Evolutionary conservation across 805 yeast genomes (phyloP), one percentile per base, ranked within the genome.

Genomic region (Candida corydali): DNA sequence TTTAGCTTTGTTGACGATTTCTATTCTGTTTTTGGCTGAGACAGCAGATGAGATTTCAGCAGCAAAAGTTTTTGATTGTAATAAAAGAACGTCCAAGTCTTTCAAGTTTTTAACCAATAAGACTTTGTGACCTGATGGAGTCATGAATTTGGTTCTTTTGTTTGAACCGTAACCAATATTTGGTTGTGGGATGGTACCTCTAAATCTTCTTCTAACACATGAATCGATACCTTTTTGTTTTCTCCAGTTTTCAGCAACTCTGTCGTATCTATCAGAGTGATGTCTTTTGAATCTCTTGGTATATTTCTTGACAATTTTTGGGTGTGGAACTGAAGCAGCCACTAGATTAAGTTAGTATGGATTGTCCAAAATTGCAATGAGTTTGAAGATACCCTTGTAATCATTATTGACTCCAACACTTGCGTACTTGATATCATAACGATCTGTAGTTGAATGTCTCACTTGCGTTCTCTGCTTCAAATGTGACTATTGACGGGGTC

Each of bases 221-320:
- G 98, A 89, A 81, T 93, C 99, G 70, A 93, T 93, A 93, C 99
- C 99, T 86, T 93, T 93, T 78, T 94, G 99, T 80, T 93, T 91
- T 87, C 99, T 93, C 98, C 98, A 94, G 82, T 82, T 83, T 77
- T 87, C 97, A 65, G 86, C 76, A 59, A 93, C 96, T 78, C 99
- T 89, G 82, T 81, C 82, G 78, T 88, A 91, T 78, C 96, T 87
- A 84, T 93, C 99, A 73, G 96, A 88, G 82, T 93, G 98, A 75
- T 91, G 98, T 80, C 99, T 88, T 91, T 89, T 94, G 86, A 93
- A 93, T 82, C 84, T 85, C 82, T 87, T 87, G 67, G 88, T 70
- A 87, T 89, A 93, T 88, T 93, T 93, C 91, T 93, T 94, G 73
- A 91, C 97, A 76, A 93, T 93, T 91, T 87, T 89, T 77, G 98